phyloP scores from a whole-genome alignment of 1,284 basidiomycete species.

The Rhodotorula sp. region DNA sequence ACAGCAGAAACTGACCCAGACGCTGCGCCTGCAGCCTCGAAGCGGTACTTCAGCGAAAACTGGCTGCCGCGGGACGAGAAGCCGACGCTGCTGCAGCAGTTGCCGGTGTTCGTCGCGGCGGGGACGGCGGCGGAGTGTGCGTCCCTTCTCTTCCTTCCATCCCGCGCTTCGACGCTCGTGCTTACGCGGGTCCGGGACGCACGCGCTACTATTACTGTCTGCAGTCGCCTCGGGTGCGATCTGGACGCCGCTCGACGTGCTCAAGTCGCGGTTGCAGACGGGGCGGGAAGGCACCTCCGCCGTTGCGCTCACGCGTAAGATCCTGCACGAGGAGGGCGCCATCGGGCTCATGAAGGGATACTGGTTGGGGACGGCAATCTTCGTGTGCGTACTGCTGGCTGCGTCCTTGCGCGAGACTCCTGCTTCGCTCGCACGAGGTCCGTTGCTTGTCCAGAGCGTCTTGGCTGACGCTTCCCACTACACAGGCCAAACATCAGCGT shows the following conservation, averaged over 20 bases:
- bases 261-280: conserved; percentile 43
- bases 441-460: no score
- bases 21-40: conserved; percentile 17
- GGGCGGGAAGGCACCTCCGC: conserved; percentile 44
- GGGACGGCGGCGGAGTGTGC: conserved; percentile 42
- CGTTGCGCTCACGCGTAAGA: conserved; percentile 35
- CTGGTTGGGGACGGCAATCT: conserved; percentile 7
- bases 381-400: not conserved
- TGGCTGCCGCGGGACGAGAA: conserved; percentile 34
- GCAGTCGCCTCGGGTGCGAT: conserved; percentile 43
- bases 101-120: conserved; percentile 43
- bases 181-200: no score
- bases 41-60: conserved; percentile 35
- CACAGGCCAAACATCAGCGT: conserved; percentile 16
- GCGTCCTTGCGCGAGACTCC: not conserved
- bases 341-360: conserved; percentile 37
- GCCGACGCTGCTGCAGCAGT: conserved; percentile 38
- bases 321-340: conserved; percentile 42
- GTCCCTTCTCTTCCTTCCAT: not conserved
- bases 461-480: not conserved
- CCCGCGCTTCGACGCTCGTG: not conserved
- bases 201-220: no score
- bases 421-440: not conserved
- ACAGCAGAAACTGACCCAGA: not conserved
- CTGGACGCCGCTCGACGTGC: conserved; percentile 46